Base-by-base conservation (phyloP, 2,329 filamentous ascomycete genomes). In the Chrysoporthe cubensis region DNA sequence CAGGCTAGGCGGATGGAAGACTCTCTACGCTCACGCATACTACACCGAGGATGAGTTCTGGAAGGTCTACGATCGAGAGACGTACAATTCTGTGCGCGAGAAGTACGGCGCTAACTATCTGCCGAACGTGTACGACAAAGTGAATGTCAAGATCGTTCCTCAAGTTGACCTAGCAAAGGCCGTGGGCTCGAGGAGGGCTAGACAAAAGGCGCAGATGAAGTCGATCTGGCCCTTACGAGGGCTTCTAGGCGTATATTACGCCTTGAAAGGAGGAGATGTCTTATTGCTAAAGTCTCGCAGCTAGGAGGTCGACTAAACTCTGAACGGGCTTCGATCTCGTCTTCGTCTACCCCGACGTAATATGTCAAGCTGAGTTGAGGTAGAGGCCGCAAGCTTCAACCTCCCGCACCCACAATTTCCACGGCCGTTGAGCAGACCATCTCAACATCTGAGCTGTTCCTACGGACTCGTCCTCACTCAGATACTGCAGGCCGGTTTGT, bases 21-120 rank as follows among this genome's bases (percentile, higher is more conserved):
- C 88, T 81, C 78, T 92, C 1, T 92, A 92, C 70, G 88, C 89
- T 0, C 89, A 91, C 67, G 87, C 88, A 0, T 91, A 89, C 76
- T 91, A 91, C 75, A 86, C 83, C 3, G 85, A 90, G 74, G 83
- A 86, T 0, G 90, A 92, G 71, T 92, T 92, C 75, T 91, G 90
- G 89, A 76, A 80, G 11, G 82, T 86, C 64, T 92, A 91, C 69
- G 85, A 90, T 74, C 80, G 82, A 48, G 72, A 78, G 8, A 86
- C 85, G 73, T 91, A 92, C 70, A 85, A 90, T 57, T 76, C 74
- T 2, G 77, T 91, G 64, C 79, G 90, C 21, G 75, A 76, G 34
- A 87, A 85, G 73, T 92, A 91, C 73, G 78, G 80, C 4, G 90
- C 90, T 0, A 78, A 79, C 1, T 83, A 86, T 60, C 74, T 92